A percentile compares a stretch with the other conserved stretches of the same genome.
These are phyloP conservation scores for Hemisphaericaspora subhashii DNA, from an alignment of 1,139 yeast genomes.

Conservation along the genomic window DNA sequence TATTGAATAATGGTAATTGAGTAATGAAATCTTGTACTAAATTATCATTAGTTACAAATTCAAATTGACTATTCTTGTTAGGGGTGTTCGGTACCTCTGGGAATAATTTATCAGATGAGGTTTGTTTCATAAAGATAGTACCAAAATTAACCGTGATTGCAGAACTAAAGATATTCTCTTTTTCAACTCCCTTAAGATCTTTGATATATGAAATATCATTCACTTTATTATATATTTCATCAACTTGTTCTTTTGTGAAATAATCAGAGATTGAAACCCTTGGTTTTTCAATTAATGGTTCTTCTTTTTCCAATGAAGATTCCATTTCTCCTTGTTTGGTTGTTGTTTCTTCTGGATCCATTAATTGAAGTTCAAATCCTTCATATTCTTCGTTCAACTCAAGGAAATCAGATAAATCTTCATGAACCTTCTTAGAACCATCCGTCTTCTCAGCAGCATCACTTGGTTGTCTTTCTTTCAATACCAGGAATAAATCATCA, in stretches of 20 bases:
- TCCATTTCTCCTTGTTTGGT: too few species aligned
- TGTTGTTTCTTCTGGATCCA: background rate
- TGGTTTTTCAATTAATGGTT: conserved; percentile 1
- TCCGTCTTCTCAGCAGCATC: too few species aligned
- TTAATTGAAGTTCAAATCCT: too few species aligned
- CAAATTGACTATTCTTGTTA: conserved; percentile 15
- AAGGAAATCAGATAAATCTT: too few species aligned
- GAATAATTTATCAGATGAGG: conserved; percentile 9
- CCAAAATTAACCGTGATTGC: conserved; percentile 42
- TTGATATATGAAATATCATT: conserved; percentile 15
- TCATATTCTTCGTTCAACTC: too few species aligned
- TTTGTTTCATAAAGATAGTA: conserved; percentile 29
- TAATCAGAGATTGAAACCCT: background rate
- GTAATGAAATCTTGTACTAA: conserved; percentile 39
- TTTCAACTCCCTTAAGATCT: conserved; percentile 15
- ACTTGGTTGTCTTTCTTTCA: too few species aligned
- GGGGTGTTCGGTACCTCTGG: conserved; percentile 8
- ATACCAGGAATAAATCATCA: too few species aligned
- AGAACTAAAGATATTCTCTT: conserved; percentile 19
- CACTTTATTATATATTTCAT: conserved; percentile 17
- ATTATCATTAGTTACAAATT: conserved; percentile 46
- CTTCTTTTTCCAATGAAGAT: conserved; percentile 2
- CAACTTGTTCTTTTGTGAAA: conserved; percentile 13
- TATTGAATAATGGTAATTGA: too few species aligned
- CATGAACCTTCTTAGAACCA: too few species aligned